Percentiles rank a stretch among this genome's conserved stretches.
Evolutionary conservation across 176 grass and related monocot genomes (phyloP).

Genomic region (Phyllostachys edulis): DNA sequence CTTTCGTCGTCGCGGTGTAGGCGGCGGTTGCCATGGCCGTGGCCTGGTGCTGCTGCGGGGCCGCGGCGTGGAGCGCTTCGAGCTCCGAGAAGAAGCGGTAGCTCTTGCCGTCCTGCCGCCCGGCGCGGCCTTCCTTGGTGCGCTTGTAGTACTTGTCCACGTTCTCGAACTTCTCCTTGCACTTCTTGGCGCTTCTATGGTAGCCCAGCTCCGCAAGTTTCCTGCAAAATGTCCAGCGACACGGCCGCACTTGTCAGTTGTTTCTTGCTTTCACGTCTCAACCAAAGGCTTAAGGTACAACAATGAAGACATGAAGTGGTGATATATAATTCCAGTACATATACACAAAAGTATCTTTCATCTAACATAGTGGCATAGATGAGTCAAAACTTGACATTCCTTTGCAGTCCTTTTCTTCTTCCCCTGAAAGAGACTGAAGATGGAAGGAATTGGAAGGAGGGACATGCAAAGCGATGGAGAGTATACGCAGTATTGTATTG

Average conservation of each 20-base stretch:
- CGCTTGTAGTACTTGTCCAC: constrained; percentile 99
- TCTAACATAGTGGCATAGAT: constrained; percentile 25
- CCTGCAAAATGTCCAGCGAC: constrained; percentile 34
- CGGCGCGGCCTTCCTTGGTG: constrained; percentile 85
- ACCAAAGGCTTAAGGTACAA: constrained; percentile 39
- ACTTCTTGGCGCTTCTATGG: constrained; percentile 88
- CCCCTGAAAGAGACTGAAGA: constrained; percentile 46
- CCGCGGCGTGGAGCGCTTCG: constrained; percentile 58
- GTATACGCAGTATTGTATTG: too few species aligned
- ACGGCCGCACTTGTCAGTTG: constrained; percentile 7
- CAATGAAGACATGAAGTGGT: constrained; percentile 9
- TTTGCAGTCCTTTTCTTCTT: not conserved
- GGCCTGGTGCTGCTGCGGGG: not conserved
- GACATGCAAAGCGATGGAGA: too few species aligned
- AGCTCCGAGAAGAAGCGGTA: constrained; percentile 88
- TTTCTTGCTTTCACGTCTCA: constrained; percentile 35
- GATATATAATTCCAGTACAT: not conserved
- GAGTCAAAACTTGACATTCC: constrained; percentile 24
- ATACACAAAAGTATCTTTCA: constrained; percentile 28
- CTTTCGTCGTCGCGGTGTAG: not conserved
- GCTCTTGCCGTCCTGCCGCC: constrained; percentile 89
- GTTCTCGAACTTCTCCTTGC: constrained; percentile 98
- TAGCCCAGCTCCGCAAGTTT: constrained; percentile 83
- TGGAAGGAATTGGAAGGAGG: constrained; percentile 34
- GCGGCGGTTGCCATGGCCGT: constrained; percentile 18